These are phyloP conservation scores for Pyronema domesticum DNA, from an alignment of 495 filamentous ascomycete genomes.

Conservation along the genomic window DNA sequence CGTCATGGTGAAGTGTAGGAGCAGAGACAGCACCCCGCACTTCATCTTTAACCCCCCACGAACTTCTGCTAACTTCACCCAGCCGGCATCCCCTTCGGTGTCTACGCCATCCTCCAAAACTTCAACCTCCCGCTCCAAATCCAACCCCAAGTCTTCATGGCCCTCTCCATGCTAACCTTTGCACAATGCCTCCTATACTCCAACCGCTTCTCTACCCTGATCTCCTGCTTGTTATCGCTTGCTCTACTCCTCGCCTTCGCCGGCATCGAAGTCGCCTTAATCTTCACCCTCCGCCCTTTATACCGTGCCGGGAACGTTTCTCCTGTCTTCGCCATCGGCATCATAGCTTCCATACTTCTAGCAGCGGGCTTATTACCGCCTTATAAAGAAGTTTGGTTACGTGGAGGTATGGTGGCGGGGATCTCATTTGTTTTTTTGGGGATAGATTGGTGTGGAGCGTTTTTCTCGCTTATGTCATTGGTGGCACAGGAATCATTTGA, in stretches of 20 bases:
- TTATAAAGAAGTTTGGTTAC: conserved; percentile 55
- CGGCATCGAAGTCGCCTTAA: conserved; percentile 41
- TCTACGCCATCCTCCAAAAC: conserved; percentile 34
- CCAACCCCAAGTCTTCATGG: conserved; percentile 53
- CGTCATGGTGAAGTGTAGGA: neutral
- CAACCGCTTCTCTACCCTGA: neutral
- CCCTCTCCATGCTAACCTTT: conserved; percentile 48
- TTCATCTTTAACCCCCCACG: too few species aligned
- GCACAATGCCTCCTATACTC: conserved; percentile 45
- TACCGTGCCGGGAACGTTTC: conserved; percentile 35
- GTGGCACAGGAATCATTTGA: conserved; percentile 56
- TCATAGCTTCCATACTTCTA: conserved; percentile 42
- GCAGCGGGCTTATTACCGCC: conserved; percentile 47
- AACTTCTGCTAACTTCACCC: neutral
- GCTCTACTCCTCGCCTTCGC: conserved; percentile 32
- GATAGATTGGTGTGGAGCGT: conserved; percentile 52
- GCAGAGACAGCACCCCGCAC: too few species aligned
- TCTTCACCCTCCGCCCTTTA: conserved; percentile 39
- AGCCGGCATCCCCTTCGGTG: conserved; percentile 27
- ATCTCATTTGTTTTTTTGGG: conserved; percentile 46
- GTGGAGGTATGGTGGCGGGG: conserved; percentile 49
- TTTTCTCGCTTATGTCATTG: conserved; percentile 61
- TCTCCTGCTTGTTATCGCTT: conserved; percentile 10
- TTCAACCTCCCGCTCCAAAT: conserved; percentile 62
- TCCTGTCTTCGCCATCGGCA: conserved; percentile 41